Conservation (phyloP, 345 rosid genomes). For the Eucalyptus dawsonii region DNA sequence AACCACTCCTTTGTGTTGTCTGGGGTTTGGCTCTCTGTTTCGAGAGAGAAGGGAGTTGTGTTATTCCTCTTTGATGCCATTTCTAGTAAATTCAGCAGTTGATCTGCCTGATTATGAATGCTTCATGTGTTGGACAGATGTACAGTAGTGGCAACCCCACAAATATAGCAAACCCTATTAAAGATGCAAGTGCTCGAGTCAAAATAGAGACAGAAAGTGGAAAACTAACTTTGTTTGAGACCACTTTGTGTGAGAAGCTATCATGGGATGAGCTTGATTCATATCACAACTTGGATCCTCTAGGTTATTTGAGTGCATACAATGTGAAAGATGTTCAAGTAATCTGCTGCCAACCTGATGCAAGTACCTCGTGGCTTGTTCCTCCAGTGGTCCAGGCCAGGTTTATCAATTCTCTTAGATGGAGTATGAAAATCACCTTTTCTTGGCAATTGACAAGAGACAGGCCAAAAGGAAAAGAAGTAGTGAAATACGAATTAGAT, state of each 20-base stretch:
- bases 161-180: slow-evolving; percentile 35
- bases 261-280: slow-evolving; percentile 12
- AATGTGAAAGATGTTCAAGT: slow-evolving; percentile 27
- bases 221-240: slow-evolving; percentile 22
- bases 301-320: slow-evolving; percentile 15
- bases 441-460: slow-evolving; percentile 27
- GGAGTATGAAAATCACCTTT: slow-evolving; percentile 20
- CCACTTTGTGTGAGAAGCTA: slow-evolving; percentile 28
- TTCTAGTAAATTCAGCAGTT: neutral
- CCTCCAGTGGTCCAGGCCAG: slow-evolving; percentile 27
- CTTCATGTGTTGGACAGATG: slow-evolving; percentile 10
- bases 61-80: neutral
- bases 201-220: slow-evolving; percentile 30
- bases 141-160: slow-evolving; percentile 44
- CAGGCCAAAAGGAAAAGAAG: slow-evolving; percentile 33
- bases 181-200: slow-evolving; percentile 25
- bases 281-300: slow-evolving; percentile 14
- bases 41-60: neutral
- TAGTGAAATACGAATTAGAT: slow-evolving; percentile 18
- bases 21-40: neutral
- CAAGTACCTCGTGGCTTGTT: slow-evolving; percentile 26
- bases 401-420: slow-evolving; percentile 14
- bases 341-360: slow-evolving; percentile 45
- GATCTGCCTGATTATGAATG: neutral
- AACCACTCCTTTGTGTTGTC: neutral